These are phyloP conservation scores for Coemansia asiatica DNA, from an alignment of 192 early-diverging fungal genomes.

Conservation along the genomic window DNA sequence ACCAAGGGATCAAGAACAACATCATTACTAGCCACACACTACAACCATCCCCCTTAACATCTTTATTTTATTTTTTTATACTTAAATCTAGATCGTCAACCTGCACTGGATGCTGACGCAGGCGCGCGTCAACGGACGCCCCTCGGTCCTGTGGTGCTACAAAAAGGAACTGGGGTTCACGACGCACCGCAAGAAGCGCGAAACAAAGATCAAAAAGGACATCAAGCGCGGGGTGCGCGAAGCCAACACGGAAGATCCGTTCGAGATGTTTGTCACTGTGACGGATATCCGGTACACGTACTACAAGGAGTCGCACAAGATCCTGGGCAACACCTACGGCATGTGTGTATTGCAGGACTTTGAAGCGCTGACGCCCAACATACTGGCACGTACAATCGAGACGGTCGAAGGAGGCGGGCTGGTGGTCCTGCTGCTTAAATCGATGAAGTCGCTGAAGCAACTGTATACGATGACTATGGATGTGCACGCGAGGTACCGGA, in stretches of 20 bases:
- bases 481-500: conserved; percentile 93
- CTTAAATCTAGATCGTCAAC: conserved; percentile 76
- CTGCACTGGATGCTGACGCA: conserved; percentile 96
- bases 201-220: conserved; percentile 92
- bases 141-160: conserved; percentile 99
- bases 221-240: conserved; percentile 89
- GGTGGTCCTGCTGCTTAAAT: conserved; percentile 88
- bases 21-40: too few relatives aligned
- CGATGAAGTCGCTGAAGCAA: conserved; percentile 95
- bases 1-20: too few relatives aligned
- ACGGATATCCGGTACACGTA: conserved; percentile 98
- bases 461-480: conserved; percentile 99
- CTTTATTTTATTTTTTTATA: too few relatives aligned
- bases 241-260: conserved; percentile 94
- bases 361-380: conserved; percentile 96
- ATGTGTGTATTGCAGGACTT: conserved; percentile 99
- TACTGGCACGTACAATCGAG: conserved; percentile 94
- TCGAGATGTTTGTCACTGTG: conserved; percentile 94
- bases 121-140: conserved; percentile 83
- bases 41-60: too few relatives aligned
- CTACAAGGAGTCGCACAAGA: conserved; percentile 99
- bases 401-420: conserved; percentile 98
- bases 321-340: conserved; percentile 96
- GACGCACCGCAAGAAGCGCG: conserved; percentile 94
- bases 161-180: conserved; percentile 97